A percentile compares a stretch with the other conserved stretches of the same genome.
Evolutionary conservation across 805 yeast species (phyloP).

Genomic region (Kuraishia floccosa): DNA sequence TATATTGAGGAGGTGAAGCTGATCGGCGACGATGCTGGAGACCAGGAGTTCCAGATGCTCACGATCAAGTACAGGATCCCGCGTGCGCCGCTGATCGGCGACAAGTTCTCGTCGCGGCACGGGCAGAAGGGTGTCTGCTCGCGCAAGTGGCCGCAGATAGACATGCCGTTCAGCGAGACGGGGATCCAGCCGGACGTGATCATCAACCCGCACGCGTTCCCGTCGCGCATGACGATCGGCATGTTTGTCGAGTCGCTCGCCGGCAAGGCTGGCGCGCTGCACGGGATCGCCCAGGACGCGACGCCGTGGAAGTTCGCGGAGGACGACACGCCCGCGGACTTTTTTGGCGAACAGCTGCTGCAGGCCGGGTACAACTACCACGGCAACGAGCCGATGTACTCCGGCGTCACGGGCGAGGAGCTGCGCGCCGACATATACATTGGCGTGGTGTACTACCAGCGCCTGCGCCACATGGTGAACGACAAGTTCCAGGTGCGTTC

Average conservation of each 20-base stretch:
- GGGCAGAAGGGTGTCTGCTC: conserved; percentile 99
- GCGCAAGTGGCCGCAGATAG: conserved; percentile 93
- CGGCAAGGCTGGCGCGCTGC: conserved; percentile 98
- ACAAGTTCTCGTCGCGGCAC: conserved; percentile 94
- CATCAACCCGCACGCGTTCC: conserved; percentile 98
- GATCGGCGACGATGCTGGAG: conserved; percentile 72
- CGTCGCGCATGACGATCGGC: conserved; percentile 99
- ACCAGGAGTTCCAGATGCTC: conserved; percentile 71
- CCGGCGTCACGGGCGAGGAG: conserved; percentile 98
- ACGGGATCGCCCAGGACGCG: conserved; percentile 94
- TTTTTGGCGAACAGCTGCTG: conserved; percentile 85
- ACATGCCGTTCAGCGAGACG: conserved; percentile 92
- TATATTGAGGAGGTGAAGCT: conserved; percentile 92
- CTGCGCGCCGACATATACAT: conserved; percentile 90
- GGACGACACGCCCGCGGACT: conserved; percentile 92
- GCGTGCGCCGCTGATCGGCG: conserved; percentile 92
- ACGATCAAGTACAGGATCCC: conserved; percentile 86
- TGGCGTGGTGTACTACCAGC: conserved; percentile 95
- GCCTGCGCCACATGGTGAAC: conserved; percentile 98
- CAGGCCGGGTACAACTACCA: conserved; percentile 92
- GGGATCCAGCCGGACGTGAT: conserved; percentile 98
- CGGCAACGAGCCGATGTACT: conserved; percentile 98
- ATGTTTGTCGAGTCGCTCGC: conserved; percentile 98
- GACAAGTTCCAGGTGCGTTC: conserved; percentile 99
- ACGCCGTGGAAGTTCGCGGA: conserved; percentile 95